Percentiles rank a stretch among this genome's conserved stretches.
Evolutionary conservation across 1,139 yeast species (phyloP).

Genomic region (Lodderomyces margitis): DNA sequence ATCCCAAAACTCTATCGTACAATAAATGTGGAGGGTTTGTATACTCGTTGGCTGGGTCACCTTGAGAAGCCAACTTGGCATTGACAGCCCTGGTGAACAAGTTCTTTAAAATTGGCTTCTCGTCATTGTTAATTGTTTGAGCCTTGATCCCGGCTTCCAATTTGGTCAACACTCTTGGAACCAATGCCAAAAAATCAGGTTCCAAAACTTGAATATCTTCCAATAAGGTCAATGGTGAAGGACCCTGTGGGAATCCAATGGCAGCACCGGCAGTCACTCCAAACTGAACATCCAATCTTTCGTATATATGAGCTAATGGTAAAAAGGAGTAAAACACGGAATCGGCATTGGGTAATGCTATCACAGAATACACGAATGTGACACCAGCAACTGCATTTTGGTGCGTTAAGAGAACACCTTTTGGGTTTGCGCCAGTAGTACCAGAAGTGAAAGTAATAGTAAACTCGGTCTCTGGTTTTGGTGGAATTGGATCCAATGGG

Average conservation of each 20-base stretch:
- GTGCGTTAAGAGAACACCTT: conserved; percentile 69
- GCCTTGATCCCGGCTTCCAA: conserved; percentile 47
- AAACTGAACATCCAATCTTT: conserved; percentile 32
- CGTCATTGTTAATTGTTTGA: conserved; percentile 41
- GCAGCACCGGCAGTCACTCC: conserved; percentile 28
- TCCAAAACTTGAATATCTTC: conserved; percentile 37
- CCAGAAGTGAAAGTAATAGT: conserved; percentile 80
- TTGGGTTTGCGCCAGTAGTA: conserved; percentile 67
- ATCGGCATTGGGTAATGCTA: conserved; percentile 9
- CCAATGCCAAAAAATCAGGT: conserved; percentile 36
- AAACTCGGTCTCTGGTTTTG: conserved; percentile 52
- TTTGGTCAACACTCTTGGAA: conserved; percentile 40
- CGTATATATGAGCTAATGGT: conserved; percentile 63
- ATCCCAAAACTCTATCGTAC: conserved; percentile 28
- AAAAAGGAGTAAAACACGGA: conserved; percentile 20
- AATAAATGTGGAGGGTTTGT: conserved; percentile 22
- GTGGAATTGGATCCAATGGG: conserved; percentile 47
- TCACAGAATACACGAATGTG: conserved; percentile 23
- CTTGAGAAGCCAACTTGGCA: conserved; percentile 32
- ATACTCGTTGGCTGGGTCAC: conserved; percentile 13
- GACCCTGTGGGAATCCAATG: conserved; percentile 41
- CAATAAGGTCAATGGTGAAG: conserved; percentile 37
- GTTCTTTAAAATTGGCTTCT: conserved; percentile 30
- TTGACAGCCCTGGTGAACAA: conserved; percentile 30
- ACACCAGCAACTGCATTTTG: conserved; percentile 51